These are phyloP conservation scores for Ilex asprella DNA, from an alignment of 257 asterid species.

Conservation along the genomic window DNA sequence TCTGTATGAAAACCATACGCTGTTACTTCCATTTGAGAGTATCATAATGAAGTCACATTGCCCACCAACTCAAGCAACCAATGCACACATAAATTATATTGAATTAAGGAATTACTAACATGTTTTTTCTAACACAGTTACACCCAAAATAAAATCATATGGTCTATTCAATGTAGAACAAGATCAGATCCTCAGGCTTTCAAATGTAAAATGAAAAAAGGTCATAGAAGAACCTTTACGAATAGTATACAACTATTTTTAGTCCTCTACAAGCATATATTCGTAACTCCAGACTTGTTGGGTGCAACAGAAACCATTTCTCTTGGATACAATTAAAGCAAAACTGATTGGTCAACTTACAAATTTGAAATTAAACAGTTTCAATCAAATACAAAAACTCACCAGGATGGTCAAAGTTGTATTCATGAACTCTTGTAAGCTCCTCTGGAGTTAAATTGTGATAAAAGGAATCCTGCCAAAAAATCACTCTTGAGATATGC, in stretches of 20 bases:
- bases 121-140: too few species aligned
- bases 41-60: neutral
- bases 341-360: neutral
- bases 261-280: neutral
- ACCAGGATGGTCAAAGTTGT: slow-evolving; percentile 99
- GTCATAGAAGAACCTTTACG: too few species aligned
- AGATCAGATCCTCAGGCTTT: too few species aligned
- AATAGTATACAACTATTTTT: too few species aligned
- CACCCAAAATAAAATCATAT: too few species aligned
- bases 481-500: slow-evolving; percentile 9
- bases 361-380: too few species aligned
- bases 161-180: too few species aligned
- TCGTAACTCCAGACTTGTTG: neutral
- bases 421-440: slow-evolving; percentile 81
- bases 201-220: too few species aligned
- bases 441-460: slow-evolving; percentile 74
- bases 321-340: too few species aligned
- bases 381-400: slow-evolving; percentile 18
- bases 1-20: neutral
- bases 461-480: slow-evolving; percentile 89
- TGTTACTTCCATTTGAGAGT: neutral
- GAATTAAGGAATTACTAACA: too few species aligned
- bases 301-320: neutral
- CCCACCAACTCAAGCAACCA: neutral
- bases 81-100: neutral